A percentile compares a stretch with the other conserved stretches of the same genome.
These are phyloP conservation scores for Pharus latifolius DNA, from an alignment of 176 grass and related monocot species.

Conservation along the genomic window DNA sequence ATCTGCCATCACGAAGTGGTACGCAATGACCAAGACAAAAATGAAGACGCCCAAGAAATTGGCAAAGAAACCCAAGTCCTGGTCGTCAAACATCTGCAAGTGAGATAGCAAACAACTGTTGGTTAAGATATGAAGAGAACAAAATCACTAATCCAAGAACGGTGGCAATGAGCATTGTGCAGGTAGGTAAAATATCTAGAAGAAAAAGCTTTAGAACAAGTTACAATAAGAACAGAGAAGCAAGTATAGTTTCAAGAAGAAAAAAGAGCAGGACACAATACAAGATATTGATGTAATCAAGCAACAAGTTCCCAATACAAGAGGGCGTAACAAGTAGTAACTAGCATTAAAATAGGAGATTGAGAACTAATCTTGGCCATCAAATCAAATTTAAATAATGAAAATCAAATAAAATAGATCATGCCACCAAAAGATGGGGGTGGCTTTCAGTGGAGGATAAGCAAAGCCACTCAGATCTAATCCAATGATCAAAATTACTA, in stretches of 20 bases:
- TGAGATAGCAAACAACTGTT: not conserved
- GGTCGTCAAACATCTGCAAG: slow-evolving; percentile 88
- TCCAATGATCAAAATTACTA: no score
- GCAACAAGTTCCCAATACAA: not conserved
- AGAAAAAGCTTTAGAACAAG: not conserved
- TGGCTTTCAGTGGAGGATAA: no score
- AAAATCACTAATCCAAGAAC: not conserved
- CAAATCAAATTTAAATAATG: no score
- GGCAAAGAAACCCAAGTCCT: slow-evolving; percentile 85
- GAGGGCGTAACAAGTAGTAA: no score
- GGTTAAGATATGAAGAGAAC: not conserved
- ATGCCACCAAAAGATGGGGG: no score
- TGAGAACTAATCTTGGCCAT: no score
- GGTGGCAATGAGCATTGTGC: no score
- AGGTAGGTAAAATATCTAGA: not conserved
- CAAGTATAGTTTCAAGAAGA: not conserved
- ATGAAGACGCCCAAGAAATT: slow-evolving; percentile 94
- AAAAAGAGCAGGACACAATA: not conserved
- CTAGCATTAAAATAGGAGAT: no score
- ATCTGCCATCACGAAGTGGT: slow-evolving; percentile 82
- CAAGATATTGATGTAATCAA: not conserved
- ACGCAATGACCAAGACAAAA: slow-evolving; percentile 65
- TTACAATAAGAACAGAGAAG: not conserved
- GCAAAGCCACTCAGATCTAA: no score
- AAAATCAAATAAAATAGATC: no score